A percentile compares a stretch with the other conserved stretches of the same genome.
Evolutionary conservation across 441 rosid genomes (phyloP).

Genomic region (Aleurites moluccanus): DNA sequence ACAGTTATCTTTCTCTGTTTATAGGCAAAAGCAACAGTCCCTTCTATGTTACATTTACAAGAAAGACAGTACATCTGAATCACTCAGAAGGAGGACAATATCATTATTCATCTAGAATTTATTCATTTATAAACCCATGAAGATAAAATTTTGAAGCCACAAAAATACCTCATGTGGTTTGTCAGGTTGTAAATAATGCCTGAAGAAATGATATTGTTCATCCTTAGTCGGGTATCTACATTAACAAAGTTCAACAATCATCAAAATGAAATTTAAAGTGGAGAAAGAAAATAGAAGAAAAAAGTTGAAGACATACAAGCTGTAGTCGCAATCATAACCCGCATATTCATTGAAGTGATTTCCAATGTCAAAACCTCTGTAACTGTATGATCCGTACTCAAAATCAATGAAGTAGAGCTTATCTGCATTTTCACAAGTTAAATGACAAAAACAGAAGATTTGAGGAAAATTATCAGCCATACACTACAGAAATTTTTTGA

Average conservation of each 20-base stretch:
- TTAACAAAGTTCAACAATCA: conserved; percentile 20
- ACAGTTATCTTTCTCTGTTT: conserved; percentile 9
- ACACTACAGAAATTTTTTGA: background rate
- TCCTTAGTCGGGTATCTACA: conserved; percentile 82
- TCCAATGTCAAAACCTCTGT: conserved; percentile 94
- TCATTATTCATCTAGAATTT: background rate
- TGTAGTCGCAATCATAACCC: conserved; percentile 95
- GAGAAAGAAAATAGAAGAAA: conserved; percentile 3
- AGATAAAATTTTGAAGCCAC: conserved; percentile 10
- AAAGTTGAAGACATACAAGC: conserved; percentile 51
- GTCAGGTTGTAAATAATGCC: conserved; percentile 76
- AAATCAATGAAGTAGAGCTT: conserved; percentile 92
- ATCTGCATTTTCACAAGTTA: conserved; percentile 47
- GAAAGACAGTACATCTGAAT: background rate
- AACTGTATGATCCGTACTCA: conserved; percentile 96
- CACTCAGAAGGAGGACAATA: background rate
- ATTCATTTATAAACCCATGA: background rate
- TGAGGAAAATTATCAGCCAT: conserved; percentile 7
- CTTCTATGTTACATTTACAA: background rate
- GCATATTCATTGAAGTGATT: conserved; percentile 97
- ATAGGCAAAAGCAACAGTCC: background rate
- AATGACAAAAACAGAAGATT: conserved; percentile 27
- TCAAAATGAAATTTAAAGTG: conserved; percentile 4
- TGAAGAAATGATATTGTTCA: conserved; percentile 81
- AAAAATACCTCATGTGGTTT: conserved; percentile 65